Base-by-base conservation (phyloP, 805 yeast genomes). In the Candida broadrunensis region DNA sequence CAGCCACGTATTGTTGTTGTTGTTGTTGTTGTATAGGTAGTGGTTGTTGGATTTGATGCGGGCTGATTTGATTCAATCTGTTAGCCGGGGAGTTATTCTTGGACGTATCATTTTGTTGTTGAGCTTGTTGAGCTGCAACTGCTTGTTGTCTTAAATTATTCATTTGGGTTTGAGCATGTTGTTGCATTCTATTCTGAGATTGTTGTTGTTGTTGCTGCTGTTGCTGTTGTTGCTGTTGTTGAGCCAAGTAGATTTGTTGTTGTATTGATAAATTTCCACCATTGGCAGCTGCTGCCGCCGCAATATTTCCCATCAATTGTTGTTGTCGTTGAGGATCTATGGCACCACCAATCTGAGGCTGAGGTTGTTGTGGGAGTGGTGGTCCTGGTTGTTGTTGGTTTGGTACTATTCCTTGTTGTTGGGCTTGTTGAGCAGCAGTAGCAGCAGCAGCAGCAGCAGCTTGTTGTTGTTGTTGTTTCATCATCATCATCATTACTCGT, bases 161-260 rank as follows among this genome's bases (percentile, higher is more conserved):
- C 80, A 73, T 72, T 54, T 74, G 80, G 33, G 58, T 61, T 50
- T 73, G 80, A 3, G 78, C 73, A 40, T 64, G 73, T 45, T 70
- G 74, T 44, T 72, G 77, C 31, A 63, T 63, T 26, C 65, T 46
- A 42, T 65, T 63, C 18, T 23, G 35, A 19, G 34, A 46, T 14
- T 23, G 44, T 25, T 46, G 52, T 20, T 39, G 48, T 29, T 46
- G 52, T 24, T 49, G 53, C 26, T 21, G 24, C 9, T 21, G 24
- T 6, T 6, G 9, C 24, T 21, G 24, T 7, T 44, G 50, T 18
- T 48, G 54, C 30, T 42, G 51, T 25, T 53, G 52, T 43, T 56
- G 62, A 16, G 53, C 51, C 46, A 58, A 41, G 43, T 51, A 62
- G 45, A 66, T 52, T 43, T 59, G 67, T 41, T 63, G 69, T 41